phyloP scores from a whole-genome alignment of 441 rosid genomes.

The Gossypium davidsonii region DNA sequence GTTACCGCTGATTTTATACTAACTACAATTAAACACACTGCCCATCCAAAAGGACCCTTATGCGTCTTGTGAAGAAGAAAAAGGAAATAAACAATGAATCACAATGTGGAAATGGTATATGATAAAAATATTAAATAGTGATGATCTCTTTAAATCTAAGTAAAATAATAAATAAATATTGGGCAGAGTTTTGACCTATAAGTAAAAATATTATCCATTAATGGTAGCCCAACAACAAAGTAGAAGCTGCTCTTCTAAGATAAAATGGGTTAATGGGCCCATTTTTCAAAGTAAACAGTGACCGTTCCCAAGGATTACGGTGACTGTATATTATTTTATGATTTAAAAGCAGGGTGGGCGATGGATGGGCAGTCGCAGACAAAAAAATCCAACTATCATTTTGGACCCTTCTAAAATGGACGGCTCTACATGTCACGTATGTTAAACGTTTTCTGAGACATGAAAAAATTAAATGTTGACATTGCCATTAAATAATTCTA shows the following conservation, averaged over 20 bases:
- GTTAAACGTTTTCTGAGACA: not conserved
- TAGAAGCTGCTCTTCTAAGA: not conserved
- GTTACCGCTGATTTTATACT: no score
- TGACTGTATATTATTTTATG: no score
- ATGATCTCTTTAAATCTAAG: not conserved
- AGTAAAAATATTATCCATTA: not conserved
- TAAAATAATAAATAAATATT: not conserved
- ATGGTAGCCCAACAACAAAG: not conserved
- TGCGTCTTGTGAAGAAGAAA: no score
- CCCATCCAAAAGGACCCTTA: no score
- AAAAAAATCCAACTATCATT: constrained; percentile 3
- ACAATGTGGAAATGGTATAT: not conserved
- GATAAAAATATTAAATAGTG: not conserved
- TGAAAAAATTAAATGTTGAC: not conserved
- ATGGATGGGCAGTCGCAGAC: not conserved
- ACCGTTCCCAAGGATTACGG: no score
- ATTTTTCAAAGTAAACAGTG: not conserved
- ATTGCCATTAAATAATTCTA: not conserved
- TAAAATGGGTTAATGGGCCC: not conserved
- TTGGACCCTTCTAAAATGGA: not conserved
- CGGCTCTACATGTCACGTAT: not conserved
- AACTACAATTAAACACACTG: no score
- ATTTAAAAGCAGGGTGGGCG: not conserved
- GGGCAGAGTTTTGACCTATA: not conserved
- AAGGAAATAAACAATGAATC: not conserved